These are phyloP conservation scores for Antitrichia curtipendula DNA, from an alignment of 225 moss, liverwort and hornwort genomes.

Conservation along the genomic window DNA sequence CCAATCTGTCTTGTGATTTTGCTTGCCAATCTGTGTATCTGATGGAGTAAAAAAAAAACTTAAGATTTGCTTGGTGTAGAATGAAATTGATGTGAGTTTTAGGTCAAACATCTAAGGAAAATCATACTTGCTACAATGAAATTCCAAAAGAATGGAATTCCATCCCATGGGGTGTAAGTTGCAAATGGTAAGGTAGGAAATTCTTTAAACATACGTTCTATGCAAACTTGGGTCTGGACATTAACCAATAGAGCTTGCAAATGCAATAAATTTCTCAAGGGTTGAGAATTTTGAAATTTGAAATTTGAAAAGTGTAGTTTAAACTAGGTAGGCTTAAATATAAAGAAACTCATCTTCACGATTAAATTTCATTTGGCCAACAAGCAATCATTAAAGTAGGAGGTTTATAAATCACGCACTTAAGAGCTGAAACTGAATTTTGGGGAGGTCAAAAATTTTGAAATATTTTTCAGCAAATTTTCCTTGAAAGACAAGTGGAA, in stretches of 20 bases:
- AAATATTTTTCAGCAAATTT: too few species aligned
- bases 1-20: not conserved
- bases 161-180: rapidly evolving
- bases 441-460: too few species aligned
- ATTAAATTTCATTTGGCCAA: not conserved
- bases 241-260: not conserved
- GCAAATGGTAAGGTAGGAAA: not conserved
- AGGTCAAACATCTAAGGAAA: too few species aligned
- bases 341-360: too few species aligned
- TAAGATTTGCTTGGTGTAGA: not conserved
- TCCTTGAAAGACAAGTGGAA: too few species aligned
- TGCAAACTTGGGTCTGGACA: not conserved
- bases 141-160: not conserved
- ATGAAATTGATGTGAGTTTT: not conserved
- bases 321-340: not conserved
- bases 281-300: too few species aligned
- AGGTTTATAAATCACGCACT: too few species aligned
- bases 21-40: rapidly evolving
- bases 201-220: too few species aligned
- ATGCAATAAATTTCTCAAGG: not conserved
- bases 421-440: too few species aligned
- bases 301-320: not conserved
- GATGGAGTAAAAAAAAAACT: not conserved
- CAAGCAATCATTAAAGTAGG: too few species aligned
- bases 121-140: too few species aligned